Percentiles rank a stretch among this genome's conserved stretches.
Conservation (phyloP, 2,329 filamentous ascomycete genomes). For the Nothomitra cinnamomea region DNA sequence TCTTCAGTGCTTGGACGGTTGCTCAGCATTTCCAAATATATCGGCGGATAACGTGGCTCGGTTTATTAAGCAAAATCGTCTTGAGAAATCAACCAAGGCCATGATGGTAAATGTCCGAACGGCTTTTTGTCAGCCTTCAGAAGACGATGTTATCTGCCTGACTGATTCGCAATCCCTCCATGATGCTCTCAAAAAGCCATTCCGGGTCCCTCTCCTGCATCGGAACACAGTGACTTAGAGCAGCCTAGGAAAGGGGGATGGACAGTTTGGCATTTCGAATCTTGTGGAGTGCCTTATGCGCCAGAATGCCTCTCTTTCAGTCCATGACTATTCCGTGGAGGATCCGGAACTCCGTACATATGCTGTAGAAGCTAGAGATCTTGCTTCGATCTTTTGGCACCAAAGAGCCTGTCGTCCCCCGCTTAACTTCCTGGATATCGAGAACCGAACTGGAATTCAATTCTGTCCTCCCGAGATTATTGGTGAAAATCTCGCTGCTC, state of each 20-base stretch:
- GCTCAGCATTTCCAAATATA: constrained; percentile 1
- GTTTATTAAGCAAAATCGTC: too few species aligned
- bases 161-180: constrained; percentile 3
- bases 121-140: background rate
- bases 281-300: background rate
- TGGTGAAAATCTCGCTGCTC: background rate
- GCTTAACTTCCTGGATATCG: constrained; percentile 6
- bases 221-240: background rate
- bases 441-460: constrained; percentile 1
- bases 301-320: constrained; percentile 1
- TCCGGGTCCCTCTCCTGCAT: constrained; percentile 4
- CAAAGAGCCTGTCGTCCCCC: background rate
- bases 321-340: constrained; percentile 6
- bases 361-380: background rate
- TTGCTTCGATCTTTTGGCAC: constrained; percentile 4
- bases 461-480: constrained; percentile 2
- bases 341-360: constrained; percentile 3
- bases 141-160: constrained; percentile 3
- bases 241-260: background rate
- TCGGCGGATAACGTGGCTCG: background rate
- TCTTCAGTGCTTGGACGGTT: background rate
- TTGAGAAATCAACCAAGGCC: too few species aligned
- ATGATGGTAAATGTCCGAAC: background rate
- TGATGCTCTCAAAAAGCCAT: background rate
- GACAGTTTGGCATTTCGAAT: background rate